Conservation (phyloP, 306 rosid species). For the Quercus rubra region DNA sequence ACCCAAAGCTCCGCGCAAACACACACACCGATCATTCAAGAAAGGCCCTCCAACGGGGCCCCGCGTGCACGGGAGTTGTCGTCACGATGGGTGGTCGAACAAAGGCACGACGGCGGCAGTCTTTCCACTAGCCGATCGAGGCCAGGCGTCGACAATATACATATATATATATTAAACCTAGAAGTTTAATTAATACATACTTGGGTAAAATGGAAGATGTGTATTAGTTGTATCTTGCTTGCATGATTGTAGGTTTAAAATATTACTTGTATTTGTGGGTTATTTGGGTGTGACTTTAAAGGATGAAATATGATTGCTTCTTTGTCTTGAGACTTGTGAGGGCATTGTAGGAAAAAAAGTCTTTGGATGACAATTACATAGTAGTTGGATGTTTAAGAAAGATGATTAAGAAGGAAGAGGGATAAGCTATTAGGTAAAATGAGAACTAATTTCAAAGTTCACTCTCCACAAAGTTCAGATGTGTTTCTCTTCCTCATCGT, state of each 20-base stretch:
- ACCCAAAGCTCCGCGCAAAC: rapidly evolving
- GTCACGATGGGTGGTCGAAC: no score
- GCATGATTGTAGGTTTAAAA: not conserved
- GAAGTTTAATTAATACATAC: no score
- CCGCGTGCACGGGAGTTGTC: rapidly evolving
- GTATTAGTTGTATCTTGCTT: no score
- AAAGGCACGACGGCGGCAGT: no score
- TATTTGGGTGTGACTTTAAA: slow-evolving; percentile 20
- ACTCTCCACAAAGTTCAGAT: not conserved
- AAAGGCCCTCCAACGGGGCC: no score
- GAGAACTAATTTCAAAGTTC: not conserved
- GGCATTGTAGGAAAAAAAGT: slow-evolving; percentile 15
- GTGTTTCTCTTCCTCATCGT: not conserved
- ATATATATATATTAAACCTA: no score
- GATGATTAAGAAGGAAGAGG: not conserved
- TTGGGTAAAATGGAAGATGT: no score
- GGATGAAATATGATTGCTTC: slow-evolving; percentile 13
- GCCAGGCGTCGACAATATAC: no score
- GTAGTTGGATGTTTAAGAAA: slow-evolving; percentile 22
- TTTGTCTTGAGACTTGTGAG: slow-evolving; percentile 11
- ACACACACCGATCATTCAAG: no score
- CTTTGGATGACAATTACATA: not conserved
- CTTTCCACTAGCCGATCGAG: no score
- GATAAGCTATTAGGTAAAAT: not conserved
- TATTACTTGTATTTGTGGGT: slow-evolving; percentile 17